Evolutionary conservation across 2,329 filamentous ascomycete genomes (phyloP).

Genomic region (Pseudogymnoascus sp.): DNA sequence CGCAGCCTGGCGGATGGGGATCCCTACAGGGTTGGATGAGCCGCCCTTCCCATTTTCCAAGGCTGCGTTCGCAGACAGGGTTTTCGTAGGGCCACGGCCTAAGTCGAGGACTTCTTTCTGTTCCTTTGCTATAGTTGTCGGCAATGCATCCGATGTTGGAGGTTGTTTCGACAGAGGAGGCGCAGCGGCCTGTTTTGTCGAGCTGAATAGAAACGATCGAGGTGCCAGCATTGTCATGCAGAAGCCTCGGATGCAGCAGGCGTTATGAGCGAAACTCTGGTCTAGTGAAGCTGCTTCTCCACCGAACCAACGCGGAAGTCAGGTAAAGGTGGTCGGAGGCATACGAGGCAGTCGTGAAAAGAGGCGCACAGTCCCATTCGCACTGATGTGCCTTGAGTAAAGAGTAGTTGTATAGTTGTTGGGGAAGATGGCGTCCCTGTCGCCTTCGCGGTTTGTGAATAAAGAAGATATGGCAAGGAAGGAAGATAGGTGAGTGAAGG

Average conservation of each 20-base stretch:
- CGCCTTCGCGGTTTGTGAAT: neutral
- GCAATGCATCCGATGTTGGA: neutral
- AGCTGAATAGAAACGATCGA: conserved; percentile 21
- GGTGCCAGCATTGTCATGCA: conserved; percentile 20
- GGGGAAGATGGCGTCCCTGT: neutral
- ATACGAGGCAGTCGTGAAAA: neutral
- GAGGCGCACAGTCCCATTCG: conserved; percentile 6
- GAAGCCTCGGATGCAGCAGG: neutral
- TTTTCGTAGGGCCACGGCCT: neutral
- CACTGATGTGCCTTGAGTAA: neutral
- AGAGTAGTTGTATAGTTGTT: neutral
- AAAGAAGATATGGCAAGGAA: neutral
- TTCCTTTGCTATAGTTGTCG: neutral
- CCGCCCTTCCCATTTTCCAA: neutral
- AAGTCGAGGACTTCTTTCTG: neutral
- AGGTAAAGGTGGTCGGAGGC: neutral
- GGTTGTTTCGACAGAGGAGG: neutral
- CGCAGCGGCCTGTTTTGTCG: neutral
- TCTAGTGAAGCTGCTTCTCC: conserved; percentile 3
- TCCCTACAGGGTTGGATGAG: conserved; percentile 24
- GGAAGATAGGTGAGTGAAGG: neutral
- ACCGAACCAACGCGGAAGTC: neutral
- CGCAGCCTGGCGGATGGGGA: conserved; percentile 21
- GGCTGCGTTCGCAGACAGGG: neutral
- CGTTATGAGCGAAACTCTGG: neutral